Percentiles rank a stretch among this genome's conserved stretches.
These are phyloP conservation scores for Camelina sativa DNA, from an alignment of 345 rosid genomes.

Conservation along the genomic window DNA sequence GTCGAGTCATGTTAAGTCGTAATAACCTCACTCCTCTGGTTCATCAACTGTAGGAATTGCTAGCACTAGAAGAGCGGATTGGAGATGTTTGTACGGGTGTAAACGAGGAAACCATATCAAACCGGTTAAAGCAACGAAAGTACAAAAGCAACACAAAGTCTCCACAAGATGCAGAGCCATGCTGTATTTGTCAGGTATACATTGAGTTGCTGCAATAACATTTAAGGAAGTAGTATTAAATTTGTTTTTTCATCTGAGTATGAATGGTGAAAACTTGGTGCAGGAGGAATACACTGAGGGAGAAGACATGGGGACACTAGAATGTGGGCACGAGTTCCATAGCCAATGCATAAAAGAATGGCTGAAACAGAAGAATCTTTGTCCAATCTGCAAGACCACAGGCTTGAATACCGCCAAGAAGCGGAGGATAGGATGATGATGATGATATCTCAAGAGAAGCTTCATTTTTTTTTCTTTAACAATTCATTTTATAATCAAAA, in stretches of 20 bases:
- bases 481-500: conserved; percentile 24
- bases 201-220: background rate
- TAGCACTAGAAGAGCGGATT: conserved; percentile 92
- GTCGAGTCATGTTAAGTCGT: background rate
- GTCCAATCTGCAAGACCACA: conserved; percentile 87
- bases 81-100: conserved; percentile 91
- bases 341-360: conserved; percentile 72
- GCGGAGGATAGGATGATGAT: conserved; percentile 38
- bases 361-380: conserved; percentile 80
- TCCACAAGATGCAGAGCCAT: conserved; percentile 70
- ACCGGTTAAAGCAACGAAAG: conserved; percentile 54
- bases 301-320: conserved; percentile 71
- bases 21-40: background rate
- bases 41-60: conserved; percentile 60
- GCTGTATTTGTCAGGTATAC: conserved; percentile 87
- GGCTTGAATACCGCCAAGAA: conserved; percentile 59
- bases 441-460: background rate
- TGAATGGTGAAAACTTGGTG: conserved; percentile 27
- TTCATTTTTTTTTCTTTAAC: background rate
- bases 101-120: conserved; percentile 69
- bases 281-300: conserved; percentile 80
- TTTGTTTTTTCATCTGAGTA: background rate
- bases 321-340: conserved; percentile 86
- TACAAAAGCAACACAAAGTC: conserved; percentile 34
- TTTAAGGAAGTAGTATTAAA: background rate